phyloP scores from a whole-genome alignment of 805 yeast species.

The Henningerozyma blattae region DNA sequence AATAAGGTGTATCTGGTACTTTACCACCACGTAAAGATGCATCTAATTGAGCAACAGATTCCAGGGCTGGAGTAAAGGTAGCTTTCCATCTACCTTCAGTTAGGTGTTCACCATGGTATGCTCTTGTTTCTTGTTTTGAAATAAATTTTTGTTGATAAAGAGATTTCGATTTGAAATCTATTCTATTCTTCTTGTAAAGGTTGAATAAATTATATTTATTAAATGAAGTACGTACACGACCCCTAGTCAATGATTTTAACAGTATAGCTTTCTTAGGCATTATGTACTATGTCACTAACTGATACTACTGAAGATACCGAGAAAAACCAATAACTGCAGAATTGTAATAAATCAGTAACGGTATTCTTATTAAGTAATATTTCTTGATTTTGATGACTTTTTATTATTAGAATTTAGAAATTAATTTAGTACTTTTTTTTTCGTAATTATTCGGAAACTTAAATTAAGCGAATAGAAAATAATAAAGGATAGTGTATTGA shows the following conservation, averaged over 20 bases:
- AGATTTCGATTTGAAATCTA: conserved; percentile 47
- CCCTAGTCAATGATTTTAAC: conserved; percentile 48
- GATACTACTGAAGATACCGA: too few species aligned
- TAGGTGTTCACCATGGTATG: conserved; percentile 90
- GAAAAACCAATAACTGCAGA: too few species aligned
- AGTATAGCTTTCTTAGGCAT: conserved; percentile 57
- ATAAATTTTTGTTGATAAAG: conserved; percentile 85
- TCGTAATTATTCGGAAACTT: too few species aligned
- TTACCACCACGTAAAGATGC: conserved; percentile 45
- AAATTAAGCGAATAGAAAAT: too few species aligned
- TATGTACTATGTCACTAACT: too few species aligned
- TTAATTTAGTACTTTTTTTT: too few species aligned
- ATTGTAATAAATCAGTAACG: too few species aligned
- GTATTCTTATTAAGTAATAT: too few species aligned
- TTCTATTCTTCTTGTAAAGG: conserved; percentile 57
- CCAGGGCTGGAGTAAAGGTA: conserved; percentile 53
- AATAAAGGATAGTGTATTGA: too few species aligned
- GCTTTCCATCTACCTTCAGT: conserved; percentile 76
- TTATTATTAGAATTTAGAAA: too few species aligned
- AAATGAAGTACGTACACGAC: conserved; percentile 78
- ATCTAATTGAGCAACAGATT: conserved; percentile 82
- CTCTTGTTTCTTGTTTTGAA: conserved; percentile 83
- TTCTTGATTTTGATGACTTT: too few species aligned
- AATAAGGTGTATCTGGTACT: conserved; percentile 60
- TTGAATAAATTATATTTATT: conserved; percentile 88